These are phyloP conservation scores for Biscogniauxia sp. DNA, from an alignment of 2,329 filamentous ascomycete genomes.

Conservation along the genomic window DNA sequence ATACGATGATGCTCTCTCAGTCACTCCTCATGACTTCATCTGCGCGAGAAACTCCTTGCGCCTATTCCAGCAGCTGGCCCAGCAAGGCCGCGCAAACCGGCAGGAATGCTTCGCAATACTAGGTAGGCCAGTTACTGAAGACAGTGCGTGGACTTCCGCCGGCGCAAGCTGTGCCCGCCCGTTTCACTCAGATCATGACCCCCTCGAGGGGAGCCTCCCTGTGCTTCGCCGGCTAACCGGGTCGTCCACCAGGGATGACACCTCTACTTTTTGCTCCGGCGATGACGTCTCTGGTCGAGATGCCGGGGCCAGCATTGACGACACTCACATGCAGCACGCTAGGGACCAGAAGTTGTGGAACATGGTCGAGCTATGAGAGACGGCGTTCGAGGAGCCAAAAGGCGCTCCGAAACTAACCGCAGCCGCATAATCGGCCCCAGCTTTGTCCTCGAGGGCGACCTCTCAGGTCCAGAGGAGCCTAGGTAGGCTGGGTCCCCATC, in stretches of 20 bases:
- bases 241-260: background rate
- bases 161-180: background rate
- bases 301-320: background rate
- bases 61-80: background rate
- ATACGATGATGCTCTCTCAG: background rate
- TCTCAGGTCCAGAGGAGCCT: too few species aligned
- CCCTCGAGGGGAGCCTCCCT: background rate
- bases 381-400: background rate
- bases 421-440: background rate
- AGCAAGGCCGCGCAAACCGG: background rate
- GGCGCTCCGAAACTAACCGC: background rate
- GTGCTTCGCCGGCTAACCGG: background rate
- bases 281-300: constrained; percentile 2
- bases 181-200: background rate
- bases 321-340: background rate
- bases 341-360: background rate
- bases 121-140: background rate
- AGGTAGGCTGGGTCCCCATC: background rate
- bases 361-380: background rate
- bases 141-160: background rate
- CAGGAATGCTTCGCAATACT: background rate
- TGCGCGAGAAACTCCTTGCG: background rate
- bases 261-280: background rate
- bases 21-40: background rate
- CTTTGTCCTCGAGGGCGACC: background rate